Evolutionary conservation across 1,284 basidiomycete species (phyloP).

Genomic region (Naganishia sp.): DNA sequence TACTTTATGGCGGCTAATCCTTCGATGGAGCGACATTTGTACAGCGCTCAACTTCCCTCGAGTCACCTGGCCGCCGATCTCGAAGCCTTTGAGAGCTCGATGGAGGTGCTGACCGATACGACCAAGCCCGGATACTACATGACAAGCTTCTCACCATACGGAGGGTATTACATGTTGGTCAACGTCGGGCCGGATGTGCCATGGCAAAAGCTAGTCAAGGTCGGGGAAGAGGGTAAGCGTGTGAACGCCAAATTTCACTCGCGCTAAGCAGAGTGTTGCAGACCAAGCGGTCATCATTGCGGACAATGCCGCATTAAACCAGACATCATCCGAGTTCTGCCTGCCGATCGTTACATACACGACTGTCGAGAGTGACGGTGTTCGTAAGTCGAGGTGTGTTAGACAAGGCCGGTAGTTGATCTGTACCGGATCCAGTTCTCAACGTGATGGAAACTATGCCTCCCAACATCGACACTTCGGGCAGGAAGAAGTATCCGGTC

Average conservation of each 20-base stretch:
- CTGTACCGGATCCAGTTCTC: constrained; percentile 59
- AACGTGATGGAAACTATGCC: constrained; percentile 89
- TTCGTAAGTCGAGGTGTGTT: constrained; percentile 60
- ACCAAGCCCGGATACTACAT: constrained; percentile 65
- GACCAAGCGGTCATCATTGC: constrained; percentile 58
- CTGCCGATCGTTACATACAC: constrained; percentile 68
- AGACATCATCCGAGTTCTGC: constrained; percentile 70
- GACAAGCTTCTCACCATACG: constrained; percentile 75
- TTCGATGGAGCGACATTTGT: constrained; percentile 79
- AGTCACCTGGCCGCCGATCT: constrained; percentile 7
- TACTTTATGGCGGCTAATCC: constrained; percentile 88
- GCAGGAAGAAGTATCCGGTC: constrained; percentile 89
- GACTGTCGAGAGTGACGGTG: constrained; percentile 75
- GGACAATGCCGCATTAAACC: constrained; percentile 71
- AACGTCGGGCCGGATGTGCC: constrained; percentile 83
- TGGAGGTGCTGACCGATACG: constrained; percentile 67
- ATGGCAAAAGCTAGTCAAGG: constrained; percentile 76
- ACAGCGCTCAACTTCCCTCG: constrained; percentile 45
- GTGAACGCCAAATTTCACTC: not conserved
- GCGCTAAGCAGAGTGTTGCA: constrained; percentile 18
- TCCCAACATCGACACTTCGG: constrained; percentile 85
- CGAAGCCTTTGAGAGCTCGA: constrained; percentile 38
- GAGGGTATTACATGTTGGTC: constrained; percentile 77
- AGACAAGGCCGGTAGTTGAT: constrained; percentile 7
- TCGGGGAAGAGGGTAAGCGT: constrained; percentile 61